Evolutionary conservation across 139 green algal species (phyloP), one percentile per base, ranked within the genome.

Genomic region (Volvox africanus): DNA sequence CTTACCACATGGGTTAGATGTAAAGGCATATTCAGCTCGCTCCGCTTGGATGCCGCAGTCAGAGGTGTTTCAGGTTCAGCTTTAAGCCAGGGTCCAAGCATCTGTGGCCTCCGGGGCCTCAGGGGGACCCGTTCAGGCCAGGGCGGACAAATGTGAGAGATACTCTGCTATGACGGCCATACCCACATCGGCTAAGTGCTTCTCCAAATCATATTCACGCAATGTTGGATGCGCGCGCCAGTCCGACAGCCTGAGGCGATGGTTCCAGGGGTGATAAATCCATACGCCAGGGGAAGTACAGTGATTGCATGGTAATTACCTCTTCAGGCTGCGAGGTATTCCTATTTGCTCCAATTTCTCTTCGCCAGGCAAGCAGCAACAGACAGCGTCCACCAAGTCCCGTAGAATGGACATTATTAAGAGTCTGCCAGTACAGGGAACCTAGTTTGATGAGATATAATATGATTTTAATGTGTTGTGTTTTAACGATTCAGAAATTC

Each of bases 201-300:
- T 75, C 50, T 87, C 37, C 65, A 93, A 30, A 13, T 80, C 37
- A 62, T 89, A 93, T 61, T 92, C 65, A 17, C 79, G 82, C 22
- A 87, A 71, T 13, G 88, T 87, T 17, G 91, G 91, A 35, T 93
- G 91, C 5, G 36, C 86, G 32, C 83, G 87, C 91, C 91, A 93
- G 67, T 92, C 83, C 0, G 71, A 65, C 3, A 90, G 20, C 44
- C 86, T 90, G 85, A 30, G 11, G 26, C 3, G 12, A 1, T 9
- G 30, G 22, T 22, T 32, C 22, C 71, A 35, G 20, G 71, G 11
- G 65, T 73, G 21, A 30, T 24, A 28, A 73, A 6, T 16, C 21
- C 65, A 2, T 73, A 73, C 65, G 2, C 21, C 24, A 73, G 9
- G 16, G 21, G 11, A 73, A 28, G 65, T 24, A 73, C 2, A 2